Evolutionary conservation across 2,329 filamentous ascomycete species (phyloP), one percentile per base, ranked within the genome.

Genomic region (Verticillium tricorpus): DNA sequence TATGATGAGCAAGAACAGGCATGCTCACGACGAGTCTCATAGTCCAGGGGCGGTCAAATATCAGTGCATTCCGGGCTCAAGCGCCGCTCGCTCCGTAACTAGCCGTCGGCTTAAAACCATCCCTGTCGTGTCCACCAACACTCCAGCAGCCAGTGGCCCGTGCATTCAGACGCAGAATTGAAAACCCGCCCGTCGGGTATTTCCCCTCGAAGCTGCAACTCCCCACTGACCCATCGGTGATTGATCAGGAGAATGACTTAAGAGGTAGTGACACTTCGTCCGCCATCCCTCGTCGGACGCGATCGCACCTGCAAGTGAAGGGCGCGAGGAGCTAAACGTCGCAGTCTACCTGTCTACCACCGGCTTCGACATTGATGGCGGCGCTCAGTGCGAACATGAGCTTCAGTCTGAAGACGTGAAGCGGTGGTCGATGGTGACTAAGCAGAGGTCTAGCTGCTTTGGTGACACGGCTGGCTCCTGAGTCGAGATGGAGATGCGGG

Each of bases 391-490:
- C 75, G 64, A 82, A 82, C 8, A 82, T 56, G 1, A 83, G 68
- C 1, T 78, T 72, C 72, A 74, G 57, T 73, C 71, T 0, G 73
- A 73, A 25, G 71, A 74, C 0, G 80, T 86, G 71, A 93, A 93
- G 0, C 88, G 82, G 68, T 93, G 90, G 0, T 93, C 85, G 17
- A 93, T 80, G 0, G 86, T 89, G 17, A 90, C 76, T 1, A 85
- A 87, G 71, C 88, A 92, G 0, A 94, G 77, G 60, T 92, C 89
- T 0, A 94, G 80, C 0, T 94, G 80, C 17, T 82, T 80, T 0
- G 86, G 85, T 0, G 87, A 88, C 4, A 93, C 80, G 0, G 89
- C 91, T 0, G 90, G 91, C 68, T 94, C 91, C 69, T 95, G 90
- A 0, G 90, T 94, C 0, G 89, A 87, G 37, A 94, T 87, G 52